Percentiles rank a stretch among this genome's conserved stretches.
Evolutionary conservation across 1,284 basidiomycete genomes (phyloP).

Genomic region (Coniophora puteana): DNA sequence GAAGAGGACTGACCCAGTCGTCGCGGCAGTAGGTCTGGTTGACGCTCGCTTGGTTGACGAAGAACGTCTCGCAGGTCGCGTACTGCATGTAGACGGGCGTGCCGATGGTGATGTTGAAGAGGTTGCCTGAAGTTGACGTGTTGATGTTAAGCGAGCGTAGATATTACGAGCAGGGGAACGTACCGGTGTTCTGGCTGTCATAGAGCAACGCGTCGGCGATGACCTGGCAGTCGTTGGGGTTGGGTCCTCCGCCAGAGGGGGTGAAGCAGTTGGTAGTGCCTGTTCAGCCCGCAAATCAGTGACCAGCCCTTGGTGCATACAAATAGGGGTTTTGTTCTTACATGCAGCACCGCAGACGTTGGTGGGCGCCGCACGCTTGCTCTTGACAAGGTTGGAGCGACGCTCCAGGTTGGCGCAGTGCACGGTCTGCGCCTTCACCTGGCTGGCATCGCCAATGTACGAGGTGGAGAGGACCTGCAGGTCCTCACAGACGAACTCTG

Average conservation of each 20-base stretch:
- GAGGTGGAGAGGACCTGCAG: conserved; percentile 20
- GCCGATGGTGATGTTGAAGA: conserved; percentile 29
- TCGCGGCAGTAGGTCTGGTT: conserved; percentile 33
- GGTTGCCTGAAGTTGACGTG: conserved; percentile 19
- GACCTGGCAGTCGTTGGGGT: conserved; percentile 42
- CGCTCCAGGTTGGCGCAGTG: conserved; percentile 24
- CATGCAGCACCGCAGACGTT: conserved; percentile 43
- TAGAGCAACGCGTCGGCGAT: conserved; percentile 45
- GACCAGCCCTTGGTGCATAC: neutral
- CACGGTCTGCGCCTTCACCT: conserved; percentile 30
- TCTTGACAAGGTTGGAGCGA: conserved; percentile 1
- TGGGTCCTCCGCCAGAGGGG: conserved; percentile 41
- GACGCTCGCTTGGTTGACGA: conserved; percentile 34
- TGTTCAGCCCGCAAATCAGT: conserved; percentile 10
- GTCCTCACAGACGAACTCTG: conserved; percentile 11
- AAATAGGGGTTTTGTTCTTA: conserved; percentile 15
- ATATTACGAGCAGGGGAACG: neutral
- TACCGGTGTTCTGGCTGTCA: conserved; percentile 42
- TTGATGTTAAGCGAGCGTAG: neutral
- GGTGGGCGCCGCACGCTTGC: conserved; percentile 9
- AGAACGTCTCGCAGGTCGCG: conserved; percentile 34
- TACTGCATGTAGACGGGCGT: conserved; percentile 24
- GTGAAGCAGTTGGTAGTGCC: conserved; percentile 41
- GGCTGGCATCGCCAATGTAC: conserved; percentile 32
- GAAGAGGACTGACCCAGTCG: conserved; percentile 30